Evolutionary conservation across 805 yeast species (phyloP), one percentile per base, ranked within the genome.

Genomic region (Komagataella kurtzmanii): DNA sequence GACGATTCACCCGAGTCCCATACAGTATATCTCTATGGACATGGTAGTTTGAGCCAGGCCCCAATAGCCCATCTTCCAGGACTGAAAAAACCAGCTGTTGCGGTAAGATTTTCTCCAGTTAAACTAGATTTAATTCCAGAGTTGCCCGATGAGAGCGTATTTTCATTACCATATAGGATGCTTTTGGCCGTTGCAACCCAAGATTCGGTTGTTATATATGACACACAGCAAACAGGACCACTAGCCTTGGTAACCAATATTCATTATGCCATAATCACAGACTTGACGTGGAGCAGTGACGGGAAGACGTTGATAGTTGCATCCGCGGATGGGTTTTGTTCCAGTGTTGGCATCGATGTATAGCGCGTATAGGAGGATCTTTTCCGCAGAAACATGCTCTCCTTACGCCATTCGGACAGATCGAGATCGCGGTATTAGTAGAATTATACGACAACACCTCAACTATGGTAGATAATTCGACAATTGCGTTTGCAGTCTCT

Each of bases 171-270:
- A 1, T 89, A 93, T 61, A 77, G 88, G 55, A 77, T 93, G 80
- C 68, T 91, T 0, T 90, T 85, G 68, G 98, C 97, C 0, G 85
- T 93, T 17, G 98, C 97, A 0, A 90, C 97, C 0, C 89, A 87
- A 53, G 96, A 88, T 62, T 76, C 90, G 12, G 84, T 93, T 10
- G 60, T 84, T 7, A 68, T 93, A 1, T 93, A 87, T 65, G 95
- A 88, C 57, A 91, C 98, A 0, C 85, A 82, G 55, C 72, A 74
- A 36, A 59, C 72, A 23, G 65, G 73, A 52, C 95, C 97, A 2
- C 59, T 93, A 19, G 93, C 90, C 4, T 68, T 78, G 12, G 83
- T 84, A 2, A 75, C 86, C 0, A 88, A 88, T 59, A 70, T 93
- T 50, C 99, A 93, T 62, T 90, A 90, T 60, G 82, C 95, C 2